Evolutionary conservation across 768 basidiomycete species (phyloP).

Genomic region (Lentinula sp.): DNA sequence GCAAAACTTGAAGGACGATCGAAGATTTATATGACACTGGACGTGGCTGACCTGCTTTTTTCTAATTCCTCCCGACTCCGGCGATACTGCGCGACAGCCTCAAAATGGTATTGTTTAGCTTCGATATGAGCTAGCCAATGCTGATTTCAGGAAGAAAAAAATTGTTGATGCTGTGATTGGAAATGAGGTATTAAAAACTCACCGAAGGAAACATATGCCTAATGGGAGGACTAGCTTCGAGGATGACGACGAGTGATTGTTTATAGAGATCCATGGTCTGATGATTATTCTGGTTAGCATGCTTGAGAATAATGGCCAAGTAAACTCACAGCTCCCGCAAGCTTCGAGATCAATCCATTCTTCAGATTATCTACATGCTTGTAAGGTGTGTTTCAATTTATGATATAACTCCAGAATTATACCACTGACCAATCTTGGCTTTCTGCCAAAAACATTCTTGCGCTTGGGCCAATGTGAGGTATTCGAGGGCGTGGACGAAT

Average conservation of each 20-base stretch:
- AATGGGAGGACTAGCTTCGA: conserved; percentile 35
- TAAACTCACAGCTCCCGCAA: conserved; percentile 60
- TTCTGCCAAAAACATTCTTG: conserved; percentile 97
- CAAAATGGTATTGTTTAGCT: conserved; percentile 80
- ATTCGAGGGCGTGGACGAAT: conserved; percentile 59
- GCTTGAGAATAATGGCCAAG: not conserved
- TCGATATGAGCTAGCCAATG: conserved; percentile 78
- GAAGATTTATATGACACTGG: no score
- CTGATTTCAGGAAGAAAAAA: conserved; percentile 26
- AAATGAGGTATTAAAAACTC: conserved; percentile 10
- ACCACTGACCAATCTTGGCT: conserved; percentile 66
- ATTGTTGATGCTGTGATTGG: no score
- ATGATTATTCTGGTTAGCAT: not conserved
- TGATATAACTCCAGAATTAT: not conserved
- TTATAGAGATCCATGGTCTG: conserved; percentile 65
- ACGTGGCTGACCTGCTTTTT: conserved; percentile 47
- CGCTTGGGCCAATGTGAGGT: conserved; percentile 85
- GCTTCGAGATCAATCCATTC: conserved; percentile 77
- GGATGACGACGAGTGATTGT: conserved; percentile 36
- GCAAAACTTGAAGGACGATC: no score
- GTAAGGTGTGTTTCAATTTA: conserved; percentile 8
- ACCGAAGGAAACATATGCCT: conserved; percentile 51
- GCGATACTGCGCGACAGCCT: conserved; percentile 82
- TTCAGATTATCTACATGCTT: conserved; percentile 52
- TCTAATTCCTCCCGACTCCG: conserved; percentile 87